These are phyloP conservation scores for Colletotrichum sp. DNA, from an alignment of 2,329 filamentous ascomycete species.

Conservation along the genomic window DNA sequence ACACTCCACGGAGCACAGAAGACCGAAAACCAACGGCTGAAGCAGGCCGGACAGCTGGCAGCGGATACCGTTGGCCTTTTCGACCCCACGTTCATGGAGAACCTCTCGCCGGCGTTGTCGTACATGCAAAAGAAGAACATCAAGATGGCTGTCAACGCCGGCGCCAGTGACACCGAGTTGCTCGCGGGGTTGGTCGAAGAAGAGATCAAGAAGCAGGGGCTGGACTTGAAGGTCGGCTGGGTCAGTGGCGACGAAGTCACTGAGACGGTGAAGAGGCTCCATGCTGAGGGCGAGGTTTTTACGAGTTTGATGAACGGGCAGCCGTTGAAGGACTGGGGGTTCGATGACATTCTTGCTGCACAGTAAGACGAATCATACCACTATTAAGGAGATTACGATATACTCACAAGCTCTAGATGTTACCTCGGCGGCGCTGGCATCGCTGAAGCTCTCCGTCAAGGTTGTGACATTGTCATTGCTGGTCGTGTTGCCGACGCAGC, in stretches of 20 bases:
- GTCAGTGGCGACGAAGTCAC: constrained; percentile 43
- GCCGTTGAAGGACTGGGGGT: constrained; percentile 27
- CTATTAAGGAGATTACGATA: accelerated
- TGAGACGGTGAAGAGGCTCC: constrained; percentile 24
- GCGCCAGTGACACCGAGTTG: constrained; percentile 39
- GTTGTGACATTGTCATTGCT: constrained; percentile 54
- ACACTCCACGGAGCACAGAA: constrained; percentile 25
- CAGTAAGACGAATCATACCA: background rate
- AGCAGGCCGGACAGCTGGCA: constrained; percentile 23
- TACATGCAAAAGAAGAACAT: constrained; percentile 33
- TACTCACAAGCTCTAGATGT: constrained; percentile 1
- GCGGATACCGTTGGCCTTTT: constrained; percentile 26
- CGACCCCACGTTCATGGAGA: constrained; percentile 36
- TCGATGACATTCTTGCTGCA: constrained; percentile 19
- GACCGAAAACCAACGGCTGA: constrained; percentile 27
- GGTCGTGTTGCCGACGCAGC: constrained; percentile 54
- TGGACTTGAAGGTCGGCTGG: constrained; percentile 38
- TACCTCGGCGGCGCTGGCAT: constrained; percentile 24
- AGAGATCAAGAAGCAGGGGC: constrained; percentile 32
- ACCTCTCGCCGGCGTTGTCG: constrained; percentile 32
- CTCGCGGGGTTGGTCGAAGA: constrained; percentile 33
- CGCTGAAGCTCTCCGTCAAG: constrained; percentile 20
- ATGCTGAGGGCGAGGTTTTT: constrained; percentile 26
- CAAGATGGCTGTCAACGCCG: constrained; percentile 44
- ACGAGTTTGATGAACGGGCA: constrained; percentile 28